These are phyloP conservation scores for Amanita muscaria DNA, from an alignment of 768 basidiomycete species.

Conservation along the genomic window DNA sequence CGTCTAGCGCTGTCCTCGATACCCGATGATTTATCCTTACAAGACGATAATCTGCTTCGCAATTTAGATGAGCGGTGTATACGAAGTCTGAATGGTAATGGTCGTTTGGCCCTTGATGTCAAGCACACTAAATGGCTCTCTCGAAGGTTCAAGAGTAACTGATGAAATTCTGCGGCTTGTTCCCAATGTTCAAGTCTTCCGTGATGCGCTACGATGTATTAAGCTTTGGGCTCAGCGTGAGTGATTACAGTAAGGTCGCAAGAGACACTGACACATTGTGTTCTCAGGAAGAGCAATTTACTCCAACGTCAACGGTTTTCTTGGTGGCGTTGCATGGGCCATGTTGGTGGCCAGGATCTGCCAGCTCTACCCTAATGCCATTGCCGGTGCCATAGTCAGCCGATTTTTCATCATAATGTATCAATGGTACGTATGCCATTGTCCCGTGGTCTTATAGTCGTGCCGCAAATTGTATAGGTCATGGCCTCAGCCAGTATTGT, in stretches of 20 bases:
- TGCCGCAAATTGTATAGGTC: constrained; percentile 45
- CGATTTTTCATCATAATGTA: constrained; percentile 98
- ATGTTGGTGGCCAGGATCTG: constrained; percentile 99
- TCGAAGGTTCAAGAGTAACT: constrained; percentile 83
- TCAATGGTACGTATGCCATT: constrained; percentile 61
- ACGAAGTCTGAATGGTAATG: constrained; percentile 77
- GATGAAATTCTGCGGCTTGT: constrained; percentile 94
- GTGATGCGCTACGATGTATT: constrained; percentile 90
- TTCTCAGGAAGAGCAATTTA: constrained; percentile 85
- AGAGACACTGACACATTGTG: constrained; percentile 1
- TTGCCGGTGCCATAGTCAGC: constrained; percentile 92
- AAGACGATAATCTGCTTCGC: constrained; percentile 85
- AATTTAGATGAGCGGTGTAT: constrained; percentile 94
- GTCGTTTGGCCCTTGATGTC: constrained; percentile 18
- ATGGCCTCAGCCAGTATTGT: constrained; percentile 96
- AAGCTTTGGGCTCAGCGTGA: constrained; percentile 95
- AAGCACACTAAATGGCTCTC: constrained; percentile 10
- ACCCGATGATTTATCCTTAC: constrained; percentile 84
- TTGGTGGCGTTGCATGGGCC: constrained; percentile 98
- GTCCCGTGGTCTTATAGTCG: background rate
- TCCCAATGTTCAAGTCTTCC: constrained; percentile 89
- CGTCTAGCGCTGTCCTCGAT: constrained; percentile 79
- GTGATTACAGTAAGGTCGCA: constrained; percentile 17
- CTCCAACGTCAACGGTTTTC: constrained; percentile 95
- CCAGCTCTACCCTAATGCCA: constrained; percentile 93